These are phyloP conservation scores for Psilocybe sp. DNA, from an alignment of 768 basidiomycete genomes.

Conservation along the genomic window DNA sequence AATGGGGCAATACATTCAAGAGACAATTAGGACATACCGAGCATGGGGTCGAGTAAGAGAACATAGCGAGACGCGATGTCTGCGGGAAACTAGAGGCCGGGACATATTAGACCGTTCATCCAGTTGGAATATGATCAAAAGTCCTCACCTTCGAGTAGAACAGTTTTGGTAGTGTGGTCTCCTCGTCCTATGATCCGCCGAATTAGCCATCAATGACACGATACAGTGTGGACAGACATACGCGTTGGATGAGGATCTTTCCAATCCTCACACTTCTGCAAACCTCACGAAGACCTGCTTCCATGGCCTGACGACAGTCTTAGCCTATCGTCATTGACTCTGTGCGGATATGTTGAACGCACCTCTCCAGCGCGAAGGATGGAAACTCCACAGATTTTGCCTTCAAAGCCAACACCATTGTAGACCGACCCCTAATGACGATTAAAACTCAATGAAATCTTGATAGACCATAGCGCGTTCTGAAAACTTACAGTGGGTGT, in stretches of 20 bases:
- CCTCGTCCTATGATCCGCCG: slow-evolving; percentile 70
- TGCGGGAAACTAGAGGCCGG: slow-evolving; percentile 69
- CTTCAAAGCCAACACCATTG: slow-evolving; percentile 92
- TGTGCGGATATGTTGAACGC: slow-evolving; percentile 13
- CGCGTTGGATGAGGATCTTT: slow-evolving; percentile 96
- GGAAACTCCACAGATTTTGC: slow-evolving; percentile 94
- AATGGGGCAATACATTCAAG: neutral
- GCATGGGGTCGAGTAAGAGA: slow-evolving; percentile 95
- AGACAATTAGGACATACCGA: slow-evolving; percentile 52
- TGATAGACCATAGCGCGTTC: neutral
- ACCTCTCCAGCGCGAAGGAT: slow-evolving; percentile 94
- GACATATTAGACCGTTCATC: neutral
- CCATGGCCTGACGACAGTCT: slow-evolving; percentile 73
- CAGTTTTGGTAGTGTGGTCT: slow-evolving; percentile 88
- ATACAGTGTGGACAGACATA: slow-evolving; percentile 30
- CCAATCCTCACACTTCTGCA: slow-evolving; percentile 93
- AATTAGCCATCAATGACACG: neutral
- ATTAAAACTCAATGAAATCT: slow-evolving; percentile 1
- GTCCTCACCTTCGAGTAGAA: slow-evolving; percentile 77
- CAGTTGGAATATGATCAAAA: too few species aligned
- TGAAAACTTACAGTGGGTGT: slow-evolving; percentile 70
- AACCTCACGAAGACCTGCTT: slow-evolving; percentile 93
- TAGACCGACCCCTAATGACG: slow-evolving; percentile 68
- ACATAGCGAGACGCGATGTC: slow-evolving; percentile 92
- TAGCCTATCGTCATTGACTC: neutral